phyloP scores from a whole-genome alignment of 2,329 filamentous ascomycete genomes.

The Ceratocystis smalleyi region DNA sequence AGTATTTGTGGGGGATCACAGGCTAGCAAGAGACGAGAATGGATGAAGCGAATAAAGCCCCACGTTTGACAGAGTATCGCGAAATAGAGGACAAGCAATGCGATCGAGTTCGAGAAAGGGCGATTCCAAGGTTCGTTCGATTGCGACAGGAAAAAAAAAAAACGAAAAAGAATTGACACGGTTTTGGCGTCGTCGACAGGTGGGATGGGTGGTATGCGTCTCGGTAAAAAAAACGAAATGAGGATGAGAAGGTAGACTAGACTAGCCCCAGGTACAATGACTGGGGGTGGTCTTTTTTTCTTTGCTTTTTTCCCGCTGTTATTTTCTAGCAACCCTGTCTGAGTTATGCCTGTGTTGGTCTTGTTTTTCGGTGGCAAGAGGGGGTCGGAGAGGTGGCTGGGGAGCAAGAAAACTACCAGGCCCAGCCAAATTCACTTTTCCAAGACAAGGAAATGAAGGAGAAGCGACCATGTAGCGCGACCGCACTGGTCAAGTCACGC shows the following conservation, averaged over 20 bases:
- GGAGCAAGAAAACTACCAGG: neutral
- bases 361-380: neutral
- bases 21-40: neutral
- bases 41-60: neutral
- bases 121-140: neutral
- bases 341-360: neutral
- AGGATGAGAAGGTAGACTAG: constrained; percentile 9
- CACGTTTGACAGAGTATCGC: neutral
- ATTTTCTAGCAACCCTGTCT: neutral
- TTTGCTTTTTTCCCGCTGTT: neutral
- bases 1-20: neutral
- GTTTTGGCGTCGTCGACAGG: neutral
- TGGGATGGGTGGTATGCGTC: constrained; percentile 2
- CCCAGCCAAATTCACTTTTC: neutral
- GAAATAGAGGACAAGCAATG: neutral
- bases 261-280: constrained; percentile 10
- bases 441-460: neutral
- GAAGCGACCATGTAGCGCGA: neutral
- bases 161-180: neutral
- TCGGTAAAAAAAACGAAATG: constrained; percentile 13
- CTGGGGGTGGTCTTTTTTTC: neutral
- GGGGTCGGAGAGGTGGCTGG: constrained; percentile 13
- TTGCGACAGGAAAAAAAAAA: neutral
- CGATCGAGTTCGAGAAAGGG: constrained; percentile 1
- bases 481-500: neutral